Evolutionary conservation across 2,329 filamentous ascomycete genomes (phyloP).

Genomic region (Phyllosticta ampelicida): DNA sequence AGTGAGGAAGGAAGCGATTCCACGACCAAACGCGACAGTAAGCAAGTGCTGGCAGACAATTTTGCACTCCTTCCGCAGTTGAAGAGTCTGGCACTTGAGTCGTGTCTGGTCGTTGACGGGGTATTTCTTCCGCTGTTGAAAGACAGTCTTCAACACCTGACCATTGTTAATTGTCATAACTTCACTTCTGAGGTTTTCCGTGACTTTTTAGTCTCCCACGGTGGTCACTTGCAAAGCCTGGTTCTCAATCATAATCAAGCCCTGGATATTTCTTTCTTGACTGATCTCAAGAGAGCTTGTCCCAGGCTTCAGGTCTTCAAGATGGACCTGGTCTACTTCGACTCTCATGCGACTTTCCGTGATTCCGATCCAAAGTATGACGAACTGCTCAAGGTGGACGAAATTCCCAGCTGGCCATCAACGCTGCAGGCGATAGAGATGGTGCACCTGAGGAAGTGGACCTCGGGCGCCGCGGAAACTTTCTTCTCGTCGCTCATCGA

Average conservation of each 20-base stretch:
- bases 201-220: slow-evolving; percentile 56
- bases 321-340: slow-evolving; percentile 72
- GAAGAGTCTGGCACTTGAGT: slow-evolving; percentile 59
- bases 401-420: slow-evolving; percentile 69
- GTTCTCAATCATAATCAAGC: slow-evolving; percentile 69
- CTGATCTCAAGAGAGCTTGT: slow-evolving; percentile 54
- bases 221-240: slow-evolving; percentile 55
- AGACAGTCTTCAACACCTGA: slow-evolving; percentile 52
- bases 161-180: slow-evolving; percentile 69
- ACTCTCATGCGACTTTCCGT: slow-evolving; percentile 53
- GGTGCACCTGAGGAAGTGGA: slow-evolving; percentile 66
- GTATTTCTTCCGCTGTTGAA: slow-evolving; percentile 60
- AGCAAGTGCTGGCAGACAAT: slow-evolving; percentile 38
- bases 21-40: slow-evolving; percentile 26
- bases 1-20: slow-evolving; percentile 10
- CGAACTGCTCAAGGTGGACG: slow-evolving; percentile 47
- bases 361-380: slow-evolving; percentile 69
- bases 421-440: slow-evolving; percentile 63
- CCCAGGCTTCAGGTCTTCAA: slow-evolving; percentile 59
- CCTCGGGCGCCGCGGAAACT: slow-evolving; percentile 55
- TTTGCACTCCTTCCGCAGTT: slow-evolving; percentile 52
- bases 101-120: slow-evolving; percentile 60
- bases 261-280: slow-evolving; percentile 64
- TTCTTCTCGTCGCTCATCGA: slow-evolving; percentile 73
- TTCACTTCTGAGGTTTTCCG: slow-evolving; percentile 56